These are phyloP conservation scores for Microdochium trichocladiopsis DNA, from an alignment of 2,329 filamentous ascomycete genomes.

Conservation along the genomic window DNA sequence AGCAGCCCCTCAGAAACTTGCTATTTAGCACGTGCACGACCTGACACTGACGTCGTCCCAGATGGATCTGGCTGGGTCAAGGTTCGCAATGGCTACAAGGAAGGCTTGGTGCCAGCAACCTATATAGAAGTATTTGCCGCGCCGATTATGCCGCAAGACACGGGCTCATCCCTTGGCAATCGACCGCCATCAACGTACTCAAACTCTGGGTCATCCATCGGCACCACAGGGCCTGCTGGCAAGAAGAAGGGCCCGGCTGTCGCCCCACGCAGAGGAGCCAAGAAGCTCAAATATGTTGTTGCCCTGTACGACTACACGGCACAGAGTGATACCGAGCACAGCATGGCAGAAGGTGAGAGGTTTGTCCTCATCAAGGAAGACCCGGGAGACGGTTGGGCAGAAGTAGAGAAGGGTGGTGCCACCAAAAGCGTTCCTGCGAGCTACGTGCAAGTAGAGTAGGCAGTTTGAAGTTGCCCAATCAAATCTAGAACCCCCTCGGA, in stretches of 20 bases:
- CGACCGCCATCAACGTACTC: conserved; percentile 73
- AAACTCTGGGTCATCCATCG: conserved; percentile 64
- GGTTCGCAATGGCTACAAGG: conserved; percentile 65
- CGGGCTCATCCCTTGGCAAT: conserved; percentile 31
- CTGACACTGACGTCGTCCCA: conserved; percentile 33
- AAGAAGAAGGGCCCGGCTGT: conserved; percentile 93
- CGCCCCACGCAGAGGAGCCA: conserved; percentile 81
- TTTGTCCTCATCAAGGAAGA: conserved; percentile 88
- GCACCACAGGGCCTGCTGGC: conserved; percentile 27
- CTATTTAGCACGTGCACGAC: no score
- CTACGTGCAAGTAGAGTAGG: conserved; percentile 63
- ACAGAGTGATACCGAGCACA: conserved; percentile 79
- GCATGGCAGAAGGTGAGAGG: conserved; percentile 82
- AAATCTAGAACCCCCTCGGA: no score
- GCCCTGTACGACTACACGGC: conserved; percentile 89
- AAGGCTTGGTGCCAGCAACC: conserved; percentile 80
- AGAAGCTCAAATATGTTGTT: conserved; percentile 90
- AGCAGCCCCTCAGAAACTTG: no score
- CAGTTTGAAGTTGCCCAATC: background rate
- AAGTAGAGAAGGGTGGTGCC: conserved; percentile 85
- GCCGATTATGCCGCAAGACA: conserved; percentile 35
- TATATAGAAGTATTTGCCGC: conserved; percentile 67
- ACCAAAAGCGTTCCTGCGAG: conserved; percentile 89
- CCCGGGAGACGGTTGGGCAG: conserved; percentile 89
- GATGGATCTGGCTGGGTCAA: conserved; percentile 91